Percentiles rank a stretch among this genome's conserved stretches.
phyloP scores from a whole-genome alignment of 2,329 filamentous ascomycete genomes.

The Cryphonectria nitschkei region DNA sequence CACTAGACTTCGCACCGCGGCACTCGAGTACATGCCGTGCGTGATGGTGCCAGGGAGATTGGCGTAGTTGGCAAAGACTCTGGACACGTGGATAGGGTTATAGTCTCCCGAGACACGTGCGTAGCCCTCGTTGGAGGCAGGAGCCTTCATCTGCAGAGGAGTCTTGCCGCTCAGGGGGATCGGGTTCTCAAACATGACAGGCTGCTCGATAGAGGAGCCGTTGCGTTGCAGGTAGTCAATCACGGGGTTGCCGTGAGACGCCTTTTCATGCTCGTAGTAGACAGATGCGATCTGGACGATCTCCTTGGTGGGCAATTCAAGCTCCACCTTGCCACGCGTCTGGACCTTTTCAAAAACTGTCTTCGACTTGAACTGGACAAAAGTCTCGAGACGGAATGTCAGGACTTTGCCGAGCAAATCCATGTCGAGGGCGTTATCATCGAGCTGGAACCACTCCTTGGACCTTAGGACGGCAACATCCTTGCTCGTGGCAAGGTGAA shows the following conservation, averaged over 20 bases:
- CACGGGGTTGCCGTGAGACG: constrained; percentile 94
- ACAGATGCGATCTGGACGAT: constrained; percentile 96
- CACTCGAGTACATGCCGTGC: constrained; percentile 99
- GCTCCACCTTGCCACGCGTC: constrained; percentile 87
- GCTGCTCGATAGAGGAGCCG: constrained; percentile 91
- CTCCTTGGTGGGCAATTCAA: constrained; percentile 96
- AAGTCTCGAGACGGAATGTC: constrained; percentile 91
- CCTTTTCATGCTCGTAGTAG: constrained; percentile 82
- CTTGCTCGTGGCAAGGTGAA: constrained; percentile 84
- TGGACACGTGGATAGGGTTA: constrained; percentile 98
- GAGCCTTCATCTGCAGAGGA: constrained; percentile 84
- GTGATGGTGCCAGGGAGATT: constrained; percentile 96
- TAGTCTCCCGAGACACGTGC: constrained; percentile 97
- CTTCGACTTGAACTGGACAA: constrained; percentile 94
- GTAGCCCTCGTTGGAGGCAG: constrained; percentile 96
- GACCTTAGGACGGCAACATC: constrained; percentile 93
- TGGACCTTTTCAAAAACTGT: constrained; percentile 88
- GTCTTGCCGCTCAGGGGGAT: constrained; percentile 94
- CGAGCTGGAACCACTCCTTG: constrained; percentile 96
- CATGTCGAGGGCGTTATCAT: constrained; percentile 69
- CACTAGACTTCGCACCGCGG: constrained; percentile 90
- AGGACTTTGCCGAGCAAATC: constrained; percentile 91
- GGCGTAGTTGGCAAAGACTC: constrained; percentile 94
- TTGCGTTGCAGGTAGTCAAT: constrained; percentile 94
- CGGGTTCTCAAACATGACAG: constrained; percentile 94